Evolutionary conservation across 1,284 basidiomycete species (phyloP).

Genomic region (Ceratobasidium sp.): DNA sequence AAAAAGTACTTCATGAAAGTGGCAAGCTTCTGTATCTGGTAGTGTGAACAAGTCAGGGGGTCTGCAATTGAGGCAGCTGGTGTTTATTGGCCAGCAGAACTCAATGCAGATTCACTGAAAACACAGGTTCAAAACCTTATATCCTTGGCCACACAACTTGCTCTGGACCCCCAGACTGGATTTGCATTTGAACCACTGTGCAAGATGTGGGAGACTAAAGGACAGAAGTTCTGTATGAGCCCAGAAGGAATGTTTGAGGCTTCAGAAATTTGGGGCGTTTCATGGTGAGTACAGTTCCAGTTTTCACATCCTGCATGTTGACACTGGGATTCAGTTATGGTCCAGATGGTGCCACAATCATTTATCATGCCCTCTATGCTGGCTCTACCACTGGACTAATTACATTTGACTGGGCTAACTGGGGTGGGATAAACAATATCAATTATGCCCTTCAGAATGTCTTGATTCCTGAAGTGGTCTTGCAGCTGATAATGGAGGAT

Average conservation of each 20-base stretch:
- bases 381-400: neutral
- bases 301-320: neutral
- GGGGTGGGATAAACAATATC: neutral
- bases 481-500: neutral
- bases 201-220: neutral
- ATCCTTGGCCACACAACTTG: neutral
- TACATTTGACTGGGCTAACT: neutral
- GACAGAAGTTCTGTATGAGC: neutral
- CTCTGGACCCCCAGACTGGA: neutral
- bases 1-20: too few relatives aligned
- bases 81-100: neutral
- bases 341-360: neutral
- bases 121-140: neutral
- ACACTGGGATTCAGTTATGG: neutral
- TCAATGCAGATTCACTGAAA: neutral
- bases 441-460: neutral
- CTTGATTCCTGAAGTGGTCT: neutral
- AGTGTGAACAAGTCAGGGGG: too few relatives aligned
- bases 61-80: neutral
- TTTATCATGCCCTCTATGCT: neutral
- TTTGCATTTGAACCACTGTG: neutral
- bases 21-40: too few relatives aligned
- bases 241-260: constrained; percentile 1
- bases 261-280: neutral
- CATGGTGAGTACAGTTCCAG: neutral